Evolutionary conservation across 1,139 yeast species (phyloP), one percentile per base, ranked within the genome.

Genomic region (Meyerozyma guilliermondii): DNA sequence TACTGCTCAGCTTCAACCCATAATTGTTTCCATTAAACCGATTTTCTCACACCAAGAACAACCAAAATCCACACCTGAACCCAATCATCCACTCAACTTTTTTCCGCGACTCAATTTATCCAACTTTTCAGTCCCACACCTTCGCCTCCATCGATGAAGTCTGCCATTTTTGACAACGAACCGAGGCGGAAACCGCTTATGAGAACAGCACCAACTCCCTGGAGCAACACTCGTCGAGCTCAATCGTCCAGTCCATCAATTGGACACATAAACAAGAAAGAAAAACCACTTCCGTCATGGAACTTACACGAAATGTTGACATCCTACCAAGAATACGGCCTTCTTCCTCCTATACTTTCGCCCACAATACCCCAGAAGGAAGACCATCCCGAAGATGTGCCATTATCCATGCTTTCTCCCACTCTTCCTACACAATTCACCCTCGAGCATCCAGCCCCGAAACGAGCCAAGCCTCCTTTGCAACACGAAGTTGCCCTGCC

Each of bases 261-360:
- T 16, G 53, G 50, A 20, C 18, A 13, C 16, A 29, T 14, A 29
- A 13, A 13, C 6, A 13, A 14, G 6, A 29, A 29, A 13, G 33
- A 29, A 29, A 29, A 29, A 29, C 33, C 33, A 2, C 33, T 29
- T 28, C 47, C 51, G 3, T 46, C 59, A 7, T 72, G 78, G 77
- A 69, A 68, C 47, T 49, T 72, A 40, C 74, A 71, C 38, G 75
- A 71, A 20, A 56, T 72, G 60, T 44, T 71, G 24, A 35, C 56
- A 22, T 57, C 66, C n/a, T 71, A 69, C 50, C 56, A 60, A 26
- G 66, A 66, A 6, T 48, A 54, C n/a, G 70, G 70, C 1, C 37
- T 45, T 2, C 59, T 72, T 36, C 78, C 78, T 1, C 69, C 71
- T 0, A 61, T 64, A 7, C 53, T 72, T 28, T 68, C 75, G 4